Evolutionary conservation across 1,284 basidiomycete genomes (phyloP).

Genomic region (Blastosporella zonata): DNA sequence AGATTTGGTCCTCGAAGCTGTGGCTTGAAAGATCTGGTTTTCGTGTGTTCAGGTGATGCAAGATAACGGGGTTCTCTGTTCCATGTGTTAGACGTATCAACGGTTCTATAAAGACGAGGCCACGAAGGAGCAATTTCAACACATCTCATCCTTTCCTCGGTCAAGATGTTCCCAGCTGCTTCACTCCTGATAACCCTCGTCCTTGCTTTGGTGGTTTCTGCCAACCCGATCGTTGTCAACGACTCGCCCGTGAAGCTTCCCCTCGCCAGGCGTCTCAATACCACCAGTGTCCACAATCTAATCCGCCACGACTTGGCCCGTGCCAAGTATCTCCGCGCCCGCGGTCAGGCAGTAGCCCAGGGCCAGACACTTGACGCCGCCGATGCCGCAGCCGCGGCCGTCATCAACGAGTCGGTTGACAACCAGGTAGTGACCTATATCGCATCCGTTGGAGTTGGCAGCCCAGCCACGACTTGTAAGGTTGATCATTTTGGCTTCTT

Average conservation of each 20-base stretch:
- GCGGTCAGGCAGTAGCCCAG: conserved; percentile 28
- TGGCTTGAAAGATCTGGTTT: neutral
- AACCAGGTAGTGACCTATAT: conserved; percentile 50
- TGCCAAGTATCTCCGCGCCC: conserved; percentile 39
- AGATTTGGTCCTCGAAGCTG: neutral
- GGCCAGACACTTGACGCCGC: conserved; percentile 26
- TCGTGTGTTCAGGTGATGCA: neutral
- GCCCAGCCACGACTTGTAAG: conserved; percentile 54
- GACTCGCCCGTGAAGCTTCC: conserved; percentile 41
- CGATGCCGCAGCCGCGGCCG: conserved; percentile 27
- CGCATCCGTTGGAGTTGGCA: conserved; percentile 54
- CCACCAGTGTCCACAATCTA: conserved; percentile 42
- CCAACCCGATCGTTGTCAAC: conserved; percentile 42
- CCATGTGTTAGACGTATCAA: conserved; percentile 5
- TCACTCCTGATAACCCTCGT: conserved; percentile 38
- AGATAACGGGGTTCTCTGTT: neutral
- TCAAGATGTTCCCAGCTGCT: conserved; percentile 28
- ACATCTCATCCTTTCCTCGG: neutral
- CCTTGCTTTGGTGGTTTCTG: conserved; percentile 41
- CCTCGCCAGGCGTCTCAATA: conserved; percentile 48
- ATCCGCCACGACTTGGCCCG: conserved; percentile 55
- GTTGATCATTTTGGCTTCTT: conserved; percentile 3
- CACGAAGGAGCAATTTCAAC: neutral
- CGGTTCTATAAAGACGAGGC: conserved; percentile 4
- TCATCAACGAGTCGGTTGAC: conserved; percentile 37